Evolutionary conservation across 129 eudicot species (phyloP), one percentile per base, ranked within the genome.

Genomic region (Apium graveolens): DNA sequence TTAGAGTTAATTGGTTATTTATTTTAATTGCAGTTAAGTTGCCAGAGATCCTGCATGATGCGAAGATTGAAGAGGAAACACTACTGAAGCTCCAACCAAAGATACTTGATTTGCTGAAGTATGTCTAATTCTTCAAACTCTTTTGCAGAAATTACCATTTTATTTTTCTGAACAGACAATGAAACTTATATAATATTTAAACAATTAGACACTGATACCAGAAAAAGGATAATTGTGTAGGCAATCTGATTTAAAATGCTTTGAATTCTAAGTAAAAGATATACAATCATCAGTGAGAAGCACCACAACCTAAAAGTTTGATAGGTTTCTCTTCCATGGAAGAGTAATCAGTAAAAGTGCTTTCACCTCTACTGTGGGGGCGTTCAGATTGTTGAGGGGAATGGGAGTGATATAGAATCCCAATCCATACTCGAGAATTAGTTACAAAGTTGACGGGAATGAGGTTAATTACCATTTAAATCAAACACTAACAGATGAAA

Each of bases 41-140:
- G 83, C 91, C 91, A 1, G 85, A 80, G 78, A 46, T 87, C 63
- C 65, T 87, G 73, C 34, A 78, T 24, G n/a, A 73, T 41, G 70
- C 82, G 46, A 79, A 76, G 26, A 87, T 87, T 44, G 88, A 87
- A 49, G 82, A 70, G 76, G 85, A 80, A 57, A 76, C 89, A 1
- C 38, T 80, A 27, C 51, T 53, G 7, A 77, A 80, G 73, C 49
- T 88, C 77, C 83, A 83, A 80, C 82, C 76, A 78, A 76, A 32
- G 37, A 43, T 85, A 35, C 63, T 39, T 37, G 91, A 85, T 75
- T 78, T 88, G 69, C 85, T 88, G 84, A 88, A 80, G 91, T 88
- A 62, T 3, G 68, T 32, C 17, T 32, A 41, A 53, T 53, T 53
- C 60, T 26, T 46, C 26, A 5, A 37, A 16, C 74, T 42, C 39